Evolutionary conservation across 306 rosid species (phyloP).

Genomic region (Pyrus bretschneideri): DNA sequence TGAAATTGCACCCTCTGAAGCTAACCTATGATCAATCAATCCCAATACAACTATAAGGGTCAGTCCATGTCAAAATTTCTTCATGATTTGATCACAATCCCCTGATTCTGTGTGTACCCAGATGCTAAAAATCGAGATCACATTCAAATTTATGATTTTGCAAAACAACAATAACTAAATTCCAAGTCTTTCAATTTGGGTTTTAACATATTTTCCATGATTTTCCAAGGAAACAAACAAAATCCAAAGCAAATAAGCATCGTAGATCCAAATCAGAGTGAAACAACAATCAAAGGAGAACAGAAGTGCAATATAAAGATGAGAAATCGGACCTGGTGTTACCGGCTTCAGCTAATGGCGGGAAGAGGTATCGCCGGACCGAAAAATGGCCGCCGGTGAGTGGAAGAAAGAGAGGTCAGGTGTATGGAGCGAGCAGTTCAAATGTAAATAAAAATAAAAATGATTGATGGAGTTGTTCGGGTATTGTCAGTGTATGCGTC

Average conservation of each 20-base stretch:
- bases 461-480: neutral
- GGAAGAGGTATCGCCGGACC: constrained; percentile 1
- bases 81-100: neutral
- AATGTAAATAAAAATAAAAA: neutral
- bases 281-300: neutral
- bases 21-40: neutral
- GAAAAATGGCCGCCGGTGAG: constrained; percentile 8
- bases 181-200: neutral
- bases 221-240: neutral
- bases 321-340: neutral
- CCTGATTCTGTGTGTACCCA: neutral
- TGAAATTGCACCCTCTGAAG: neutral
- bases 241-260: neutral
- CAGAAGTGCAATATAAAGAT: neutral
- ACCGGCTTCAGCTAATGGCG: neutral
- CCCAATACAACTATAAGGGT: neutral
- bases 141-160: neutral
- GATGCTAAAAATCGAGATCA: constrained; percentile 2
- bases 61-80: neutral
- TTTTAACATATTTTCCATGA: neutral
- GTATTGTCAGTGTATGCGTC: neutral
- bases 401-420: neutral
- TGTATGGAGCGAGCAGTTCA: neutral
- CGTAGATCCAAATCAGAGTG: constrained; percentile 1
- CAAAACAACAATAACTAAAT: neutral